Evolutionary conservation across 2,329 filamentous ascomycete species (phyloP).

Genomic region (Torrubiellomyces zombiae): DNA sequence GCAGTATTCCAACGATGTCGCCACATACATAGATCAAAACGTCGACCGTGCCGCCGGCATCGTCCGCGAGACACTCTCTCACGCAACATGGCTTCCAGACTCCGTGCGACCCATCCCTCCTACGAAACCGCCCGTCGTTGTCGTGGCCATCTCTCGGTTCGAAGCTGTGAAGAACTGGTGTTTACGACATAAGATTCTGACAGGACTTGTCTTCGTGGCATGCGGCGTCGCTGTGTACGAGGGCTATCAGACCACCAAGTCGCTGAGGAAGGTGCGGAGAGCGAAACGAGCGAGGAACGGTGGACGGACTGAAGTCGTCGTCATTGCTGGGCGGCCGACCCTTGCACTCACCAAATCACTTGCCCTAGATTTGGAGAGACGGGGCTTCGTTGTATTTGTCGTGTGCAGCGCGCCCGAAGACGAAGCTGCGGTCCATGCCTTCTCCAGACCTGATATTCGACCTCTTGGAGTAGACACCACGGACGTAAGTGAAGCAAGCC

Average conservation of each 20-base stretch:
- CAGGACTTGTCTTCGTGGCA: conserved; percentile 53
- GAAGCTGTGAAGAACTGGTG: conserved; percentile 57
- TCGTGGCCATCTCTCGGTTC: conserved; percentile 17
- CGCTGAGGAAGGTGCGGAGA: conserved; percentile 50
- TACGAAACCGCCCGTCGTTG: conserved; percentile 15
- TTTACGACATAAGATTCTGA: conserved; percentile 52
- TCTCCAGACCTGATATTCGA: conserved; percentile 67
- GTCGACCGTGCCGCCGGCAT: conserved; percentile 59
- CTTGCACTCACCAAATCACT: conserved; percentile 73
- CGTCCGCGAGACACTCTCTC: conserved; percentile 52
- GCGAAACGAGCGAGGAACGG: conserved; percentile 70
- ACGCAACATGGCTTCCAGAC: conserved; percentile 57
- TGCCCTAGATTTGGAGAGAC: conserved; percentile 70
- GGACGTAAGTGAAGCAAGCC: conserved; percentile 36
- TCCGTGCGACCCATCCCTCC: conserved; percentile 44
- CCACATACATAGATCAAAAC: conserved; percentile 64
- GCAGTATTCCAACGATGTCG: conserved; percentile 54
- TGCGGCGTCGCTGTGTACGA: conserved; percentile 47
- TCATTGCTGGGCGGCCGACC: conserved; percentile 75
- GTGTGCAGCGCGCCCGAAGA: conserved; percentile 77
- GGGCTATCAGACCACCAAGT: conserved; percentile 32
- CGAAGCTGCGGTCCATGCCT: conserved; percentile 58
- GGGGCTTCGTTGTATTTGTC: conserved; percentile 86
- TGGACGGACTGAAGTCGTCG: conserved; percentile 68
- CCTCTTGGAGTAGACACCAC: conserved; percentile 71